phyloP scores from a whole-genome alignment of 116 monocot genomes.

The Phalaenopsis hybrid region DNA sequence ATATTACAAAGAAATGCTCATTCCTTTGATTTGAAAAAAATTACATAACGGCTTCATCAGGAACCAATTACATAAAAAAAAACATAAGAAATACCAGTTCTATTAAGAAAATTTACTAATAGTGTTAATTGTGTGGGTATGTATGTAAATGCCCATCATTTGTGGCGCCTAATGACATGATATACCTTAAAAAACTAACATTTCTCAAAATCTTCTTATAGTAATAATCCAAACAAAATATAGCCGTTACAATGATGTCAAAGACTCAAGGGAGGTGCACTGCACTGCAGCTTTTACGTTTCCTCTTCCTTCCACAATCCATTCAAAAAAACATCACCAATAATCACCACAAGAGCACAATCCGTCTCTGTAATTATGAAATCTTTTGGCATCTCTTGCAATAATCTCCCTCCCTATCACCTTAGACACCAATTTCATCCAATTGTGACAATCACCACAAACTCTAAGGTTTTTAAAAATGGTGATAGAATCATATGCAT shows the following conservation, averaged over 20 bases:
- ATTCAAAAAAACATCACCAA: slow-evolving; percentile 29
- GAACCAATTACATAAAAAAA: too few species aligned
- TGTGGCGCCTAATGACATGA: too few species aligned
- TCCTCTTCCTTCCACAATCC: not conserved
- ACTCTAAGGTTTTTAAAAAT: slow-evolving; percentile 69
- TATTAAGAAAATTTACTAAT: too few species aligned
- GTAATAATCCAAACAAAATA: not conserved
- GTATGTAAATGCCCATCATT: too few species aligned
- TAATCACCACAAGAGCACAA: slow-evolving; percentile 57
- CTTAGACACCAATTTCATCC: slow-evolving; percentile 53
- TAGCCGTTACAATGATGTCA: not conserved
- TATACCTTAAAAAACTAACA: not conserved
- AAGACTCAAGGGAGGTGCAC: not conserved
- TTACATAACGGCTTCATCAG: too few species aligned
- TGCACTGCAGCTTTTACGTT: not conserved
- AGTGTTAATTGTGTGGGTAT: too few species aligned
- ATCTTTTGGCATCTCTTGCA: slow-evolving; percentile 66
- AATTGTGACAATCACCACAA: slow-evolving; percentile 68
- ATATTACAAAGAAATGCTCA: too few species aligned
- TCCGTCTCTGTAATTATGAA: slow-evolving; percentile 58
- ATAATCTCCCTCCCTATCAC: slow-evolving; percentile 40
- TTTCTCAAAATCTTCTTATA: not conserved
- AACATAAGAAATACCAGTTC: too few species aligned
- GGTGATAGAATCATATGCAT: slow-evolving; percentile 14
- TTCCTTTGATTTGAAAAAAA: too few species aligned